Percentiles rank a stretch among this genome's conserved stretches.
These are phyloP conservation scores for Amanita inopinata DNA, from an alignment of 768 basidiomycete species.

Conservation along the genomic window DNA sequence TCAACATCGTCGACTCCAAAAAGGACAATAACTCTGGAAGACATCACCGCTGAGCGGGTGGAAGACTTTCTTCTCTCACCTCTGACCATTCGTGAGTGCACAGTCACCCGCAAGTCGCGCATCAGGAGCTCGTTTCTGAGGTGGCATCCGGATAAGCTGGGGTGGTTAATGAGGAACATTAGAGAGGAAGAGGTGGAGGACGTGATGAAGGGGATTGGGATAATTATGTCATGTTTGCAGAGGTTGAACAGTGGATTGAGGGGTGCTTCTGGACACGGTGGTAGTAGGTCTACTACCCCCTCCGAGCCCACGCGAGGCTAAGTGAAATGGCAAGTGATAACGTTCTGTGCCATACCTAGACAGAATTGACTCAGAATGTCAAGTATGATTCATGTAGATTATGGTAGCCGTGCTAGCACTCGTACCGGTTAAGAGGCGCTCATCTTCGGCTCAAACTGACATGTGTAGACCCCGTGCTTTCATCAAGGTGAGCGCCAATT, in stretches of 20 bases:
- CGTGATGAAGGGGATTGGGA: conserved; percentile 36
- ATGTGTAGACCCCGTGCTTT: too few relatives aligned
- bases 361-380: too few relatives aligned
- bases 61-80: conserved; percentile 41
- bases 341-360: too few relatives aligned
- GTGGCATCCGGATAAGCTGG: conserved; percentile 64
- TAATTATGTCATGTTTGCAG: conserved; percentile 28
- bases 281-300: not conserved
- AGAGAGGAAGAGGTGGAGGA: conserved; percentile 32
- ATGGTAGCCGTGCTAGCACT: too few relatives aligned
- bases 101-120: conserved; percentile 37
- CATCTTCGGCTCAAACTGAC: too few relatives aligned
- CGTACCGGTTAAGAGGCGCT: too few relatives aligned
- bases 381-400: too few relatives aligned
- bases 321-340: too few relatives aligned
- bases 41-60: conserved; percentile 30
- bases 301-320: too few relatives aligned
- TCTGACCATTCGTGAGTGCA: conserved; percentile 30
- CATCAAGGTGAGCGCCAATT: too few relatives aligned
- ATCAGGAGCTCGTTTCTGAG: conserved; percentile 51
- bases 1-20: not conserved
- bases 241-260: conserved; percentile 17
- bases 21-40: conserved; percentile 14
- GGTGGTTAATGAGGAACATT: conserved; percentile 31
- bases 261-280: conserved; percentile 5